Conservation (phyloP, 345 rosid genomes). For the Aquilaria yunnanensis region DNA sequence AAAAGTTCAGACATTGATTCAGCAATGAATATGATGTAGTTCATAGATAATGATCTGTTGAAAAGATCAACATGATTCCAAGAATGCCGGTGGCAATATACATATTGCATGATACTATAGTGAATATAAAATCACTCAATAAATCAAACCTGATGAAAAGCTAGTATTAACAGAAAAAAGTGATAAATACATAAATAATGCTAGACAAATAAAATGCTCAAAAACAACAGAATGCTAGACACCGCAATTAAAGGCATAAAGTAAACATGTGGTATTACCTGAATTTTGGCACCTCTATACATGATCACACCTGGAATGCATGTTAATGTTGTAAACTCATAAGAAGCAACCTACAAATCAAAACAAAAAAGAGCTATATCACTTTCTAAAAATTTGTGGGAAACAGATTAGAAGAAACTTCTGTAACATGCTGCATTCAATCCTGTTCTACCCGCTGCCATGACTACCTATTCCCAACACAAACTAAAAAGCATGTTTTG, state of each 20-base stretch:
- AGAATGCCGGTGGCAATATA: too few species aligned
- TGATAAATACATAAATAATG: not conserved
- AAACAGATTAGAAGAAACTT: constrained; percentile 4
- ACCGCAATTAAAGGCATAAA: not conserved
- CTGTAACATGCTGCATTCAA: not conserved
- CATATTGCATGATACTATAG: too few species aligned
- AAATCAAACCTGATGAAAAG: too few species aligned
- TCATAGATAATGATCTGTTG: too few species aligned
- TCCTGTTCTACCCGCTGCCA: not conserved
- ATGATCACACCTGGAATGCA: constrained; percentile 93
- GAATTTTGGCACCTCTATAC: constrained; percentile 97
- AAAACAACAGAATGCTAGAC: not conserved
- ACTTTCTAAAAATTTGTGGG: not conserved
- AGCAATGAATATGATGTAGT: too few species aligned
- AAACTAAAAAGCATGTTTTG: too few species aligned
- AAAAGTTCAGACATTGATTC: not conserved
- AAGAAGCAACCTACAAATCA: constrained; percentile 82
- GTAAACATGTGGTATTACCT: constrained; percentile 36
- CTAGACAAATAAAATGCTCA: not conserved
- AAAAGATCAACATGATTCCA: too few species aligned
- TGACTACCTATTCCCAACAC: too few species aligned
- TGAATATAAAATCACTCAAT: too few species aligned
- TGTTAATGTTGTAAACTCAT: constrained; percentile 95
- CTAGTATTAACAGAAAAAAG: not conserved
- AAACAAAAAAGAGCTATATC: not conserved